Evolutionary conservation across 805 yeast species (phyloP).

Genomic region (Saturnispora ahearnii): DNA sequence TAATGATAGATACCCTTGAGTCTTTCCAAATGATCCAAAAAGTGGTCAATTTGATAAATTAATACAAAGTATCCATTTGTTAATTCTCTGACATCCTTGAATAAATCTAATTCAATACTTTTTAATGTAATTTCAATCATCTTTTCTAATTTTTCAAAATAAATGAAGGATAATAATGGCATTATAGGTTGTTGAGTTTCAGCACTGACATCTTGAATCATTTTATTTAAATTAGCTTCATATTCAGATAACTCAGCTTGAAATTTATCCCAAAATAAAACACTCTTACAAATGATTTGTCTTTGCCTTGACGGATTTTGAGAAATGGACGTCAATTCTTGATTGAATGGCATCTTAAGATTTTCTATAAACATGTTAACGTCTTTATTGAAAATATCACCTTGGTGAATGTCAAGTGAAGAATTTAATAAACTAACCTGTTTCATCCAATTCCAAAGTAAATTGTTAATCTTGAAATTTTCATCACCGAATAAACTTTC

Average conservation of each 20-base stretch:
- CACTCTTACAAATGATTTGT: conserved; percentile 53
- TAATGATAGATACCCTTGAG: conserved; percentile 14
- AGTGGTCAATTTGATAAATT: conserved; percentile 13
- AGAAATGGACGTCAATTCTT: conserved; percentile 35
- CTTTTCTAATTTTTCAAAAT: conserved; percentile 50
- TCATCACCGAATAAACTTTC: conserved; percentile 45
- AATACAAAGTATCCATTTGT: conserved; percentile 6
- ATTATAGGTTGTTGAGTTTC: conserved; percentile 35
- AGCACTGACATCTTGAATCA: conserved; percentile 25
- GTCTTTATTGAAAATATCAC: conserved; percentile 4
- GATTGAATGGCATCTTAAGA: conserved; percentile 37
- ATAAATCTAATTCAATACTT: conserved; percentile 70
- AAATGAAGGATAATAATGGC: conserved; percentile 66
- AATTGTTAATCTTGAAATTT: conserved; percentile 27
- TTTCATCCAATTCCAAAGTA: conserved; percentile 25
- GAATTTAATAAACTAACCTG: conserved; percentile 21
- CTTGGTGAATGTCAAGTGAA: conserved; percentile 2
- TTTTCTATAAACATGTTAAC: conserved; percentile 33
- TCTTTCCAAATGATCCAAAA: conserved; percentile 18
- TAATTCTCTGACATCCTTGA: conserved; percentile 56
- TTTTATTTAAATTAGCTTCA: conserved; percentile 32
- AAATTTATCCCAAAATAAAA: conserved; percentile 63
- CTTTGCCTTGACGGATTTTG: conserved; percentile 80
- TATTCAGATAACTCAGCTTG: conserved; percentile 66
- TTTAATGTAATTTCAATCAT: conserved; percentile 68